These are phyloP conservation scores for Apiospora kogelbergensis DNA, from an alignment of 2,329 filamentous ascomycete species.

Conservation along the genomic window DNA sequence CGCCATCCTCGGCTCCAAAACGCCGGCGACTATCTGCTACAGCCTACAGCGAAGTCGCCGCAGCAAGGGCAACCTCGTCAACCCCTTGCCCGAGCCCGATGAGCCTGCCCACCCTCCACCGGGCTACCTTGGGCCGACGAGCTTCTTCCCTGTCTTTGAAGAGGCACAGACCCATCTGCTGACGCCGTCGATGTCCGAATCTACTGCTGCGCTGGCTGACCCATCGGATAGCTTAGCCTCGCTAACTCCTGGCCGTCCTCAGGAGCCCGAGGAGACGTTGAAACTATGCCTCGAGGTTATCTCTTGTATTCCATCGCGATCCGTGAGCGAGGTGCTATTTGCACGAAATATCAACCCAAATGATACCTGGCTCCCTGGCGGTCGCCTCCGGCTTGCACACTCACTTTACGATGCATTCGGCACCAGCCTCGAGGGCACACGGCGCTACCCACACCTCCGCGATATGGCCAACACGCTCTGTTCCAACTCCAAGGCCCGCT, in stretches of 20 bases:
- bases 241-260: neutral
- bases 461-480: constrained; percentile 18
- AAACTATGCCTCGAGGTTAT: neutral
- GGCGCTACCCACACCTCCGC: constrained; percentile 5
- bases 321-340: neutral
- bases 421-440: neutral
- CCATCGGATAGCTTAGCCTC: neutral
- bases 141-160: constrained; percentile 34
- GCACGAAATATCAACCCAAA: neutral
- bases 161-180: constrained; percentile 30
- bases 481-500: constrained; percentile 27
- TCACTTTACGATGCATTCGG: neutral
- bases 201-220: neutral
- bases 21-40: neutral
- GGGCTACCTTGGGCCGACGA: constrained; percentile 21
- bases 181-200: neutral
- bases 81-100: neutral
- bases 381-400: neutral
- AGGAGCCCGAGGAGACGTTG: neutral
- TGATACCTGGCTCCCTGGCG: neutral
- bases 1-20: neutral
- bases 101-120: neutral
- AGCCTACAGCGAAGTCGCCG: neutral
- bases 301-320: neutral
- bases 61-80: neutral